These are phyloP conservation scores for Carpinus viminea DNA, from an alignment of 306 rosid genomes.

Conservation along the genomic window DNA sequence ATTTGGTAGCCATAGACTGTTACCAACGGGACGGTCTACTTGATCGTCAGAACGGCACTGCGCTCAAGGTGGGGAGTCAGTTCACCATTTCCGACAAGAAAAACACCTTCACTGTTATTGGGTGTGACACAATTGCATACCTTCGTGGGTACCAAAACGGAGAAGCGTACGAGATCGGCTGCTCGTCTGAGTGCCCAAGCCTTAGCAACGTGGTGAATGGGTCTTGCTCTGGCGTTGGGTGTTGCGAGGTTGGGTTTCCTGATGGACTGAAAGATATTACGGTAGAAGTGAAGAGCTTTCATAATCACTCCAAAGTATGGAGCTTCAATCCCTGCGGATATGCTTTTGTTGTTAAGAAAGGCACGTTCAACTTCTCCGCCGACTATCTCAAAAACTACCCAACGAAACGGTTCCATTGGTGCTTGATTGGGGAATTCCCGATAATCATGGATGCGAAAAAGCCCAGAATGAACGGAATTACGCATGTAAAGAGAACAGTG, in stretches of 20 bases:
- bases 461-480: background rate
- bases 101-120: constrained; percentile 28
- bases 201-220: background rate
- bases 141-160: accelerated
- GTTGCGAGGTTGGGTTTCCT: constrained; percentile 28
- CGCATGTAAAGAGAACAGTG: no score
- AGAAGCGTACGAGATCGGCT: no score
- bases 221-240: constrained; percentile 28
- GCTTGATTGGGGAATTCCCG: constrained; percentile 39
- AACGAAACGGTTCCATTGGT: background rate
- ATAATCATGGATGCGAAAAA: background rate
- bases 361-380: constrained; percentile 29
- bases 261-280: background rate
- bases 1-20: no score
- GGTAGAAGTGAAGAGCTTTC: accelerated
- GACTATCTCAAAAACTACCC: background rate
- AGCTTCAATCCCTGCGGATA: constrained; percentile 37
- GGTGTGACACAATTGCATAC: constrained; percentile 18
- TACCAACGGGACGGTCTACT: no score
- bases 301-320: background rate
- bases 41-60: no score
- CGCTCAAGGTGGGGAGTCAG: no score
- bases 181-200: background rate
- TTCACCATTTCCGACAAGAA: constrained; percentile 21
- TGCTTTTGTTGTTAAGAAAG: constrained; percentile 26